Evolutionary conservation across 441 rosid species (phyloP).

Genomic region (Gossypium trilobum): DNA sequence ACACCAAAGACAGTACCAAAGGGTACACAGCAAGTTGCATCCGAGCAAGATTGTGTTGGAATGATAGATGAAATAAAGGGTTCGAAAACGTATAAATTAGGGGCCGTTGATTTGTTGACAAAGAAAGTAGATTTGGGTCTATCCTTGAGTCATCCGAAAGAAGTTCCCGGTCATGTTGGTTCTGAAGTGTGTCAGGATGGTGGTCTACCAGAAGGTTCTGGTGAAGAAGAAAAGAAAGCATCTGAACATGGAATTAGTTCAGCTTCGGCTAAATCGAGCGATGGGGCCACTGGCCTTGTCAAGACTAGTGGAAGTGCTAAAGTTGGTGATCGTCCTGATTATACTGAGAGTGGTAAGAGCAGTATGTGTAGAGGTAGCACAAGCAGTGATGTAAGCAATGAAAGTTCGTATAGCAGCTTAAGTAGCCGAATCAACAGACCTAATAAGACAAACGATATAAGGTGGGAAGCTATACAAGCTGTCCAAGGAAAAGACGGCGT

Average conservation of each 20-base stretch:
- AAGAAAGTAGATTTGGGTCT: slow-evolving; percentile 38
- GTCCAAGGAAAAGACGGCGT: slow-evolving; percentile 50
- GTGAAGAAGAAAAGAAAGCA: slow-evolving; percentile 21
- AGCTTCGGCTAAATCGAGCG: slow-evolving; percentile 29
- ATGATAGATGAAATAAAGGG: slow-evolving; percentile 20
- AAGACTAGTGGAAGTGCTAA: slow-evolving; percentile 42
- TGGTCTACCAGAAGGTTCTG: slow-evolving; percentile 13
- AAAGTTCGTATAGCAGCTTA: slow-evolving; percentile 75
- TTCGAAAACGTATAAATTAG: slow-evolving; percentile 22
- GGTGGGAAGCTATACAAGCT: slow-evolving; percentile 79
- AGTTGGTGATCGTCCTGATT: slow-evolving; percentile 41
- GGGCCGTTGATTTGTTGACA: slow-evolving; percentile 27
- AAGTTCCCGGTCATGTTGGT: slow-evolving; percentile 16
- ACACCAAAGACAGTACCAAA: slow-evolving; percentile 21
- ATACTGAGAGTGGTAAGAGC: slow-evolving; percentile 55
- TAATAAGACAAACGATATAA: slow-evolving; percentile 71
- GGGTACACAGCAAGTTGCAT: slow-evolving; percentile 17
- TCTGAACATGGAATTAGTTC: slow-evolving; percentile 18
- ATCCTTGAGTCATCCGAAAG: slow-evolving; percentile 35
- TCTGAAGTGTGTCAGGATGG: slow-evolving; percentile 19
- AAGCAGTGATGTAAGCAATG: slow-evolving; percentile 79
- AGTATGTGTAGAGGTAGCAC: slow-evolving; percentile 71
- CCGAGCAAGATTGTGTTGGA: slow-evolving; percentile 20
- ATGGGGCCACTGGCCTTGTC: slow-evolving; percentile 33
- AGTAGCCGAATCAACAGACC: slow-evolving; percentile 67